Evolutionary conservation across 805 yeast species (phyloP).

Genomic region (Cyberlindnera xishuangbannaensis): DNA sequence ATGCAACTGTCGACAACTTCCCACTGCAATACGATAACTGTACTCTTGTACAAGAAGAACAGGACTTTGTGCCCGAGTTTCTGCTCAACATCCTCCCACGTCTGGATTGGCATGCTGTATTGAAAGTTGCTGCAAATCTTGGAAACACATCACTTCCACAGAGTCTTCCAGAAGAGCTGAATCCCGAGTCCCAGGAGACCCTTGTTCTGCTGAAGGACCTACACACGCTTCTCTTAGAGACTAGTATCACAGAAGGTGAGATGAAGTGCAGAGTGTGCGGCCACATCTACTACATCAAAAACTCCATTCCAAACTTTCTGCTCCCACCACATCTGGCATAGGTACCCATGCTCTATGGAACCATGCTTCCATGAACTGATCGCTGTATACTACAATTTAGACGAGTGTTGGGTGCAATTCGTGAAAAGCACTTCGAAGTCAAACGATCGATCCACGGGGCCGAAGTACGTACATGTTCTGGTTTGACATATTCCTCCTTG

Average conservation of each 20-base stretch:
- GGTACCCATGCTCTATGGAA: background rate
- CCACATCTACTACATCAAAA: conserved; percentile 84
- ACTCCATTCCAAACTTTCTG: conserved; percentile 88
- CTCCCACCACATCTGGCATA: conserved; percentile 88
- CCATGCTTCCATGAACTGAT: too few species aligned
- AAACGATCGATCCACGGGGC: too few species aligned
- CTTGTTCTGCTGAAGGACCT: conserved; percentile 62
- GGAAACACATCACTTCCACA: conserved; percentile 53
- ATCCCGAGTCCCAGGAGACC: conserved; percentile 29
- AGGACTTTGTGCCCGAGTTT: conserved; percentile 80
- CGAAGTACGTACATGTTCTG: too few species aligned
- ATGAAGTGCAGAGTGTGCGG: conserved; percentile 85
- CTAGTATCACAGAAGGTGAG: conserved; percentile 80
- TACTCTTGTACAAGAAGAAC: conserved; percentile 61
- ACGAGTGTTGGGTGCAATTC: too few species aligned
- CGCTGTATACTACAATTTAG: too few species aligned
- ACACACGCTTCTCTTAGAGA: conserved; percentile 75
- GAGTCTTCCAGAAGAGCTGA: conserved; percentile 46
- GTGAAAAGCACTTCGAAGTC: too few species aligned
- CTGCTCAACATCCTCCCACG: conserved; percentile 69
- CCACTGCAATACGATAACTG: conserved; percentile 72
- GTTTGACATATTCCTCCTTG: too few species aligned
- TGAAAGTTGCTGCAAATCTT: conserved; percentile 69
- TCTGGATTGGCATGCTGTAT: conserved; percentile 82
- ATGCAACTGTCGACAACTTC: conserved; percentile 65